These are phyloP conservation scores for Volutella citrinella DNA, from an alignment of 2,329 filamentous ascomycete genomes.

Conservation along the genomic window DNA sequence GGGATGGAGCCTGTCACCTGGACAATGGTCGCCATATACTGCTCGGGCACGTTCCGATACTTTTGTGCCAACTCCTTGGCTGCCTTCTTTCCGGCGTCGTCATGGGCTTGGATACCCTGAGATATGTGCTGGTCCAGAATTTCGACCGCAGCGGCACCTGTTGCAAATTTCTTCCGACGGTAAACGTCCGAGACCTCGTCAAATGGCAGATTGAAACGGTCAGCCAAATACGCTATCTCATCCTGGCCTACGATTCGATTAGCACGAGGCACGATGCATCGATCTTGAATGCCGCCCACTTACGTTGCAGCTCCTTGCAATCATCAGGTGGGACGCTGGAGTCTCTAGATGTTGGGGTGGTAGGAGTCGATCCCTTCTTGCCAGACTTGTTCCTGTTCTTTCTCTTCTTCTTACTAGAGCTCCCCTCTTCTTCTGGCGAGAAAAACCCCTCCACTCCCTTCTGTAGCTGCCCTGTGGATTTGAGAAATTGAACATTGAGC, in stretches of 20 bases:
- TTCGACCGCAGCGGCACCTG: conserved; percentile 38
- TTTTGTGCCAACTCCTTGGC: conserved; percentile 34
- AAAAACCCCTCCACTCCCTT: conserved; percentile 85
- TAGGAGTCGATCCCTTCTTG: conserved; percentile 15
- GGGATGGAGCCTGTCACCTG: conserved; percentile 35
- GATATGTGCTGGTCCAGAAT: conserved; percentile 43
- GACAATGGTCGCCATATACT: conserved; percentile 42
- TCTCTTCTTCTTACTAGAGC: conserved; percentile 39
- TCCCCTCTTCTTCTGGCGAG: conserved; percentile 46
- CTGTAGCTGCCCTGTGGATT: conserved; percentile 58
- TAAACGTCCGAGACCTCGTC: conserved; percentile 42
- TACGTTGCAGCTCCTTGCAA: conserved; percentile 28
- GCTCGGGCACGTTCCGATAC: conserved; percentile 40
- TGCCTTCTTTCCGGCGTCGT: conserved; percentile 26
- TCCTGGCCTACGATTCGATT: conserved; percentile 27
- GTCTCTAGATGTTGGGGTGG: conserved; percentile 14
- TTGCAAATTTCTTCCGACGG: conserved; percentile 34
- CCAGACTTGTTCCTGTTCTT: conserved; percentile 30
- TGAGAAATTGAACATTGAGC: conserved; percentile 74
- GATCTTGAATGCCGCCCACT: conserved; percentile 5
- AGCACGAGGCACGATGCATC: neutral
- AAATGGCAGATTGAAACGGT: conserved; percentile 39
- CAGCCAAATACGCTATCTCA: conserved; percentile 42
- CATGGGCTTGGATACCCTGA: conserved; percentile 32
- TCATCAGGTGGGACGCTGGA: conserved; percentile 14